Evolutionary conservation across 116 monocot species (phyloP).

Genomic region (Phalaenopsis hybrid): DNA sequence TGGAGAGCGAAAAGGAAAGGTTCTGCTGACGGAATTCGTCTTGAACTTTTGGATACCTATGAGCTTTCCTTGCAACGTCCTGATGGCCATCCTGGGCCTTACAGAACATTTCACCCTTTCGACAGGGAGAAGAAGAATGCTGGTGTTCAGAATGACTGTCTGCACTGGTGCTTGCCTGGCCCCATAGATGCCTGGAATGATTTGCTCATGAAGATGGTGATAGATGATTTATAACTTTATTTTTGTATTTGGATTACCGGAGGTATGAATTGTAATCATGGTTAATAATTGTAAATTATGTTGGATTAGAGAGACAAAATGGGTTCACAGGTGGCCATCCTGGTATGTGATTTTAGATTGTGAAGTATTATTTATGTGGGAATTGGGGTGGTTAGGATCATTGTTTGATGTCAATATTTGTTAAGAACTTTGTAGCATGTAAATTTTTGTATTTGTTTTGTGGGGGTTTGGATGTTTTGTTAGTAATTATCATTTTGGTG

Average conservation of each 20-base stretch:
- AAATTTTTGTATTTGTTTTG: neutral
- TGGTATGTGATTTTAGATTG: no score
- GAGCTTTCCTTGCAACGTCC: conserved; percentile 28
- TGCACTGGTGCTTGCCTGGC: conserved; percentile 63
- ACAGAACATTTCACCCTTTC: conserved; percentile 36
- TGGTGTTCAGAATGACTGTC: conserved; percentile 59
- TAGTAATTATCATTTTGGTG: neutral
- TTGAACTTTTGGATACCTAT: conserved; percentile 53
- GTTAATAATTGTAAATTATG: no score
- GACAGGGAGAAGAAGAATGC: conserved; percentile 33
- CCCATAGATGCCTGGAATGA: conserved; percentile 44
- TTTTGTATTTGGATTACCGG: neutral
- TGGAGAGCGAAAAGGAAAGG: conserved; percentile 8
- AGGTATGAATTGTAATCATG: no score
- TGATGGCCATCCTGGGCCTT: conserved; percentile 40
- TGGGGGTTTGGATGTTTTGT: no score
- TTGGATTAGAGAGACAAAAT: no score
- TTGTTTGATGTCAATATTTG: neutral
- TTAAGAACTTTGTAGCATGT: neutral
- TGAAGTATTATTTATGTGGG: no score
- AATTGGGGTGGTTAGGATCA: neutral
- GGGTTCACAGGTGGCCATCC: no score
- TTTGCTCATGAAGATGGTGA: conserved; percentile 25
- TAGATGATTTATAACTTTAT: neutral
- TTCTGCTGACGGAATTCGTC: neutral